Percentiles rank a stretch among this genome's conserved stretches.
These are phyloP conservation scores for Ophiostoma sp. DNA, from an alignment of 2,329 filamentous ascomycete genomes.

Conservation along the genomic window DNA sequence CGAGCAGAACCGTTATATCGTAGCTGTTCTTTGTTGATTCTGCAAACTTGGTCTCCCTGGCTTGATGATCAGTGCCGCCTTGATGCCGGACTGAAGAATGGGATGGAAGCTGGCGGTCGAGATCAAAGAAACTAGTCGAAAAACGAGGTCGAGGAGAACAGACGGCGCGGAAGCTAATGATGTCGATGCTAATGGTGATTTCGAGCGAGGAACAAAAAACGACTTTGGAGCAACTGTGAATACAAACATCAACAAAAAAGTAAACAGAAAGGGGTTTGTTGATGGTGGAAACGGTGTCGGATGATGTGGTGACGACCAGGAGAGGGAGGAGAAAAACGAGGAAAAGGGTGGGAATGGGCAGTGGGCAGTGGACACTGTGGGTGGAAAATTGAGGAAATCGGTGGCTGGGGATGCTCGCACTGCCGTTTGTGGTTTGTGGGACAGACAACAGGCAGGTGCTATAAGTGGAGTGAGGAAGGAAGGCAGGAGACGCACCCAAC, in stretches of 20 bases:
- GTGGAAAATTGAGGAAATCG: slow-evolving; percentile 15
- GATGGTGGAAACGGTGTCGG: slow-evolving; percentile 4
- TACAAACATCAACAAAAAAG: slow-evolving; percentile 14
- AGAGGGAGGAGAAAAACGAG: slow-evolving; percentile 4
- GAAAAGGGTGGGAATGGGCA: slow-evolving; percentile 14
- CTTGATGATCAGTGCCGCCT: not conserved
- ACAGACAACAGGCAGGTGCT: slow-evolving; percentile 2
- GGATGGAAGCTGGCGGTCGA: not conserved
- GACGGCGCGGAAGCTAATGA: not conserved
- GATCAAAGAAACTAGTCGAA: slow-evolving; percentile 1
- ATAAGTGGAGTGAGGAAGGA: not conserved
- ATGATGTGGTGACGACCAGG: slow-evolving; percentile 16
- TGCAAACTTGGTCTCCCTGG: not conserved
- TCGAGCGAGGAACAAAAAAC: not conserved
- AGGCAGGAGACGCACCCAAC: not conserved
- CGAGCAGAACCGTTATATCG: not conserved
- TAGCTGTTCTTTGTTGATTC: not conserved
- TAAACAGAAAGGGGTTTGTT: not conserved
- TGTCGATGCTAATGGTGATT: slow-evolving; percentile 13
- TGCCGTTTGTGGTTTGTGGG: slow-evolving; percentile 14
- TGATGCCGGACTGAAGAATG: not conserved
- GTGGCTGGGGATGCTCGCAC: slow-evolving; percentile 23
- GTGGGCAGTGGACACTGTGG: not conserved
- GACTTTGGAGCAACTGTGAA: not conserved
- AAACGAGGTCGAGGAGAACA: not conserved